A percentile compares a stretch with the other conserved stretches of the same genome.
These are phyloP conservation scores for Yamadazyma dushanensis DNA, from an alignment of 1,139 yeast species.

Conservation along the genomic window DNA sequence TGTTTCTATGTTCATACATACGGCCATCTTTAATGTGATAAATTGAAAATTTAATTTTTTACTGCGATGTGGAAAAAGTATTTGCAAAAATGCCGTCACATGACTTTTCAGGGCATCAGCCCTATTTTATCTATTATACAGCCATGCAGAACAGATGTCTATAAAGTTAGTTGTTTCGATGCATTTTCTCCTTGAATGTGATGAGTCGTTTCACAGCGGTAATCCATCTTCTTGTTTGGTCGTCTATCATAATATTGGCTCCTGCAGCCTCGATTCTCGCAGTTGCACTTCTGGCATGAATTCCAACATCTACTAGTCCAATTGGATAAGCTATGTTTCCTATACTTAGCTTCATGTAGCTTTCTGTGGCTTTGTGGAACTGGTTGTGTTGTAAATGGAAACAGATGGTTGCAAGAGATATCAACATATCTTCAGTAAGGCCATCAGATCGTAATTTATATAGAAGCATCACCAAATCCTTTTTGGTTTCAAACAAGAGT, in stretches of 20 bases:
- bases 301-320: slow-evolving; percentile 78
- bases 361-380: slow-evolving; percentile 60
- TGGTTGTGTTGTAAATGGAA: slow-evolving; percentile 58
- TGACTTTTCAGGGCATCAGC: slow-evolving; percentile 9
- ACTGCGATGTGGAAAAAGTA: slow-evolving; percentile 9
- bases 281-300: slow-evolving; percentile 67
- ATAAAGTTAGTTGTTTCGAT: too few relatives aligned
- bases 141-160: too few relatives aligned
- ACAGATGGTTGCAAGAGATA: slow-evolving; percentile 60
- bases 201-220: slow-evolving; percentile 70
- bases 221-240: slow-evolving; percentile 74
- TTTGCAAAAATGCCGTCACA: slow-evolving; percentile 8
- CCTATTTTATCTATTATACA: slow-evolving; percentile 7
- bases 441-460: slow-evolving; percentile 53
- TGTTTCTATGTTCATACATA: slow-evolving; percentile 19
- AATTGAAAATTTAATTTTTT: slow-evolving; percentile 13
- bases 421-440: slow-evolving; percentile 45
- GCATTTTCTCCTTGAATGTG: slow-evolving; percentile 49
- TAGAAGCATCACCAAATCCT: slow-evolving; percentile 59
- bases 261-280: slow-evolving; percentile 36
- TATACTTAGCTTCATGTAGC: slow-evolving; percentile 73
- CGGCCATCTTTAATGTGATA: slow-evolving; percentile 29
- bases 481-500: slow-evolving; percentile 55
- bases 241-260: slow-evolving; percentile 81
- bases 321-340: slow-evolving; percentile 95